Percentiles rank a stretch among this genome's conserved stretches.
phyloP scores from a whole-genome alignment of 1,284 basidiomycete species.

The Erythrobasidium hasegawianum region DNA sequence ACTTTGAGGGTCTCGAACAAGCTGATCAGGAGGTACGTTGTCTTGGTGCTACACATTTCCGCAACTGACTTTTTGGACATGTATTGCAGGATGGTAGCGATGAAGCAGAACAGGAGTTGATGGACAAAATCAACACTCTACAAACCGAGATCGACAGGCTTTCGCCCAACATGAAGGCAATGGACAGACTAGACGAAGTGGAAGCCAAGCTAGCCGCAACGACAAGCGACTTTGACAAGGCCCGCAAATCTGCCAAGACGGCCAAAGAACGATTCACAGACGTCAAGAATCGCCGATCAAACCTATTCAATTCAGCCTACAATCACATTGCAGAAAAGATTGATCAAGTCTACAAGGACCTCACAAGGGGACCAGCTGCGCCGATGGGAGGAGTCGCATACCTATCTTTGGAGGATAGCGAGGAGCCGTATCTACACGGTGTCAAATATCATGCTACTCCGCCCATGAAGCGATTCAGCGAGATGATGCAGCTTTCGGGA shows the following conservation, averaged over 20 bases:
- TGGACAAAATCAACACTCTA: constrained; percentile 69
- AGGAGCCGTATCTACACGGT: constrained; percentile 93
- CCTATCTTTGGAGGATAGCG: constrained; percentile 77
- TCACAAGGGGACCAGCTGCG: constrained; percentile 87
- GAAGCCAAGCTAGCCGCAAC: constrained; percentile 60
- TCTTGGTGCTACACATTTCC: no score
- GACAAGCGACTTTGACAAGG: constrained; percentile 57
- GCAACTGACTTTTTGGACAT: neutral
- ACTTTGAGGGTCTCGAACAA: constrained; percentile 72
- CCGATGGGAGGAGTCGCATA: constrained; percentile 96
- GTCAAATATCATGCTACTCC: constrained; percentile 99
- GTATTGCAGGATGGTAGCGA: constrained; percentile 60
- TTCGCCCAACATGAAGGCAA: constrained; percentile 94
- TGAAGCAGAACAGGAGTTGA: constrained; percentile 70
- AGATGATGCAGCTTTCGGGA: constrained; percentile 97
- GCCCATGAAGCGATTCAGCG: constrained; percentile 96
- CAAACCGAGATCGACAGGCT: constrained; percentile 83
- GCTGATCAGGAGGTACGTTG: constrained; percentile 68
- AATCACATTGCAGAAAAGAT: constrained; percentile 91
- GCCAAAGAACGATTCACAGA: constrained; percentile 89
- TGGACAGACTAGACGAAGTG: constrained; percentile 86
- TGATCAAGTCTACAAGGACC: constrained; percentile 94
- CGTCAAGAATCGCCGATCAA: constrained; percentile 74
- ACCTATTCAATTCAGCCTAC: constrained; percentile 94
- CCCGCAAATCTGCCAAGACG: constrained; percentile 70